Conservation (phyloP, 2,329 filamentous ascomycete genomes). For the Cylindrodendrum hubeiense region DNA sequence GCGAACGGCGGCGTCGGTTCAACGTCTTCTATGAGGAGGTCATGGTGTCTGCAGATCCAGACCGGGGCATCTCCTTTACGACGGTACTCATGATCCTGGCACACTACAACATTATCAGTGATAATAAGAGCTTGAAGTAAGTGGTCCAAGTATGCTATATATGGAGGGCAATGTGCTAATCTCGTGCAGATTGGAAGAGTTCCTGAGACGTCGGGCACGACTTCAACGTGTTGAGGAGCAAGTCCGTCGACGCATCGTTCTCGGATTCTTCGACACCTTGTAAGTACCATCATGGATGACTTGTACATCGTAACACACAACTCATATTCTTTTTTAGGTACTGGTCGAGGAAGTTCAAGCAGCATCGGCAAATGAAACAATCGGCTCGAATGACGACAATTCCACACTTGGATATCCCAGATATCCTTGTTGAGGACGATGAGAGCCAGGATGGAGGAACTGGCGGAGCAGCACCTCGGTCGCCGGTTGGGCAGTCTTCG, state of each 20-base stretch:
- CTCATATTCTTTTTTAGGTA: constrained; percentile 62
- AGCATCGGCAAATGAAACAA: constrained; percentile 78
- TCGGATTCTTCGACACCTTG: constrained; percentile 95
- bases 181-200: constrained; percentile 83
- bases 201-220: constrained; percentile 87
- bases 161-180: constrained; percentile 42
- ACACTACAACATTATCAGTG: constrained; percentile 98
- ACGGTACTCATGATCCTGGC: constrained; percentile 94
- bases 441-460: constrained; percentile 57
- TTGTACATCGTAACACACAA: not conserved
- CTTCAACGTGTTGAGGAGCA: constrained; percentile 96
- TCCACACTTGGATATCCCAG: constrained; percentile 85
- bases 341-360: constrained; percentile 86
- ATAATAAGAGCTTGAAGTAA: constrained; percentile 92
- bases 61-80: constrained; percentile 91
- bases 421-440: constrained; percentile 90
- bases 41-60: constrained; percentile 90
- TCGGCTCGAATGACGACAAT: constrained; percentile 81
- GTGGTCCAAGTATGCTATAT: constrained; percentile 32
- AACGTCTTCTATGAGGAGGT: constrained; percentile 99
- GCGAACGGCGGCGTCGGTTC: constrained; percentile 80
- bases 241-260: constrained; percentile 88
- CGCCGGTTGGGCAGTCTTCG: constrained; percentile 35
- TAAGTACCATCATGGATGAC: constrained; percentile 55
- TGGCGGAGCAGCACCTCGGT: constrained; percentile 35